Base-by-base conservation (phyloP, 192 early-diverging fungal genomes). In the Podila epicladia region DNA sequence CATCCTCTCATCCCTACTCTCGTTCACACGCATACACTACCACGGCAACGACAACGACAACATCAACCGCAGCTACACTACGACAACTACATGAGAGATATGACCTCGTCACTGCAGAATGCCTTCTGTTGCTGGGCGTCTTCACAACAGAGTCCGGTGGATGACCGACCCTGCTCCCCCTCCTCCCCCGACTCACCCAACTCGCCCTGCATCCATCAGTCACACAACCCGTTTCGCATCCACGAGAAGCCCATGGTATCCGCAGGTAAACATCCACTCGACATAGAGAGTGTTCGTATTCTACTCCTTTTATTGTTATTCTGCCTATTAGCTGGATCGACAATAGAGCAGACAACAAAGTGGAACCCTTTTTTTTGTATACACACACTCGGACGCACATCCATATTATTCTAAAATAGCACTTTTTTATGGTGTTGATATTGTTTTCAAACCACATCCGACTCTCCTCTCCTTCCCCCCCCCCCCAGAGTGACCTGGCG, bases 81-180 rank as follows among this genome's bases (percentile, higher is more conserved):
- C 41, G 3, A 49, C 41, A 45, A n/a, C 57, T 19, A 61, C 6
- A 71, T 67, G 64, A 60, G 59, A 35, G 67, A 79, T 13, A 80
- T 80, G 77, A 62, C 71, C 6, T 65, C 76, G 17, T 72, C 76
- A 22, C 65, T 79, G n/a, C 76, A 80, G 13, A 69, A 32, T 31
- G 77, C 77, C 4, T 57, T 80, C 55, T 80, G 77, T 60, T 80
- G 77, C n/a, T 80, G 77, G 77, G 49, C 71, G 1, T 64, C 71
- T 24, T 80, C 77, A 64, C 77, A 80, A 53, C 77, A 68, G 63
- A 80, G 77, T 69, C 77, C 77, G 4, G 65, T 80, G 15, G 77
- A 80, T 41, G 77, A 80, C 33, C 70, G 62, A 38, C 70, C 62
- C 12, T 57, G 48, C 13, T 60, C 66, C 3, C 71, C 71, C 0